These are phyloP conservation scores for Auxenochlorella pyrenoidosa DNA, from an alignment of 139 green algal species.

Conservation along the genomic window DNA sequence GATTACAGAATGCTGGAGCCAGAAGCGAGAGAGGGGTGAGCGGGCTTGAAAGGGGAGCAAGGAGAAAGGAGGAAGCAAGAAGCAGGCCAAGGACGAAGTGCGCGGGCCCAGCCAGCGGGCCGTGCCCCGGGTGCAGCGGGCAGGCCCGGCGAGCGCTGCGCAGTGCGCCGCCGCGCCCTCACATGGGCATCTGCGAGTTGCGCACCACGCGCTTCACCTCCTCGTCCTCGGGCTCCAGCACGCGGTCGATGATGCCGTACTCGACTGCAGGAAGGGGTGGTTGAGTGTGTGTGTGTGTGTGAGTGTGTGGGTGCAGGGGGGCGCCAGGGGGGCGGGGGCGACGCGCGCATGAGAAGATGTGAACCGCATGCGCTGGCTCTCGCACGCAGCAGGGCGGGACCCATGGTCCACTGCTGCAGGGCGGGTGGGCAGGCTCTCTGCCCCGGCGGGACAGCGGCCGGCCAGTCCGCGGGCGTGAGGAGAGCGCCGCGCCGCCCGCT, in stretches of 20 bases:
- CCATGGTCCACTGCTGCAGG: no score
- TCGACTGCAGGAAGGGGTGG: constrained; percentile 63
- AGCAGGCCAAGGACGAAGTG: no score
- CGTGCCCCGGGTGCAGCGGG: no score
- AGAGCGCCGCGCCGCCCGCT: no score
- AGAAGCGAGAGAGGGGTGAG: not conserved
- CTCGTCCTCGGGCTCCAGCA: constrained; percentile 56
- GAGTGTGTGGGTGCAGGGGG: no score
- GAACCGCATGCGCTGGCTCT: no score
- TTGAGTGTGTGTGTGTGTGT: not conserved
- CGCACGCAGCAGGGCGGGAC: not conserved
- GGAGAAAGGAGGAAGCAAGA: not conserved
- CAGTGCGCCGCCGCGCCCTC: no score
- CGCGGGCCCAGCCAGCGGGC: no score
- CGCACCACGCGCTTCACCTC: constrained; percentile 43
- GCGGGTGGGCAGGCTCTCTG: not conserved
- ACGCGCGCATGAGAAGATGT: not conserved
- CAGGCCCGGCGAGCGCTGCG: no score
- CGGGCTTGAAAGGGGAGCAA: not conserved
- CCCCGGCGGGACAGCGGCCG: not conserved
- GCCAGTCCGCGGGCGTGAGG: no score
- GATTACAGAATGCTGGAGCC: no score
- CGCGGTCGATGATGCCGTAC: constrained; percentile 95
- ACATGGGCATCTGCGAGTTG: constrained; percentile 14
- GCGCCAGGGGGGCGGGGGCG: not conserved